Evolutionary conservation across 768 basidiomycete genomes (phyloP), one percentile per base, ranked within the genome.

Genomic region (Auricularia sp.): DNA sequence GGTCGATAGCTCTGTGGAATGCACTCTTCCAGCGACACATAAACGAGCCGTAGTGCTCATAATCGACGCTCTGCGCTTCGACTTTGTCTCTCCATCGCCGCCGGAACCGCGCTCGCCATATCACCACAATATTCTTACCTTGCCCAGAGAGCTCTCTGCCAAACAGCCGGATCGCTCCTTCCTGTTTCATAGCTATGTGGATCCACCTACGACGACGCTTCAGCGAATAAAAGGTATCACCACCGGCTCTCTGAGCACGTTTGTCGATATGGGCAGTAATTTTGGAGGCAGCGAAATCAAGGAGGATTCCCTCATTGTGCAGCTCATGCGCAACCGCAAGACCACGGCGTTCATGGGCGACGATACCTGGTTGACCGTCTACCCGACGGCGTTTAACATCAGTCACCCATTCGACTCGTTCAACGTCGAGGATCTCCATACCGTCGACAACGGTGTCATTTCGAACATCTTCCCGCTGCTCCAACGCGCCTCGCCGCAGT

Each of bases 361-460:
- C 71, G 94, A 98, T 73, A 99, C 97, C 0, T 99, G 97, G 97
- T 84, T 90, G 75, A 83, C 87, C 1, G 83, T 95, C 13, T 99
- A 94, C 71, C 92, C 95, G 0, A 77, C 82, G 63, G 77, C 84
- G 3, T 94, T 98, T 69, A 86, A 90, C 70, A 85, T 90, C 80
- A 81, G 88, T 1, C 89, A 85, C 71, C 88, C 95, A 0, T 98
- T 86, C 72, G 95, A 97, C 75, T 97, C 94, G 0, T 98, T 99
- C 81, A 94, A 98, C 74, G 97, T 99, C 66, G 97, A 98, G 74
- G 97, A 98, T 73, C 81, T 99, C 3, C 94, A 99, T 71, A 89
- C 92, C 0, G 97, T 98, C 59, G 97, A 99, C 70, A 80, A 89
- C 62, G 96, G 96, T 7, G 94, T 98, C 64, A 88, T 90, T 44